Conservation (phyloP, 169 alveolate genomes). For the Babesia bigemina region DNA sequence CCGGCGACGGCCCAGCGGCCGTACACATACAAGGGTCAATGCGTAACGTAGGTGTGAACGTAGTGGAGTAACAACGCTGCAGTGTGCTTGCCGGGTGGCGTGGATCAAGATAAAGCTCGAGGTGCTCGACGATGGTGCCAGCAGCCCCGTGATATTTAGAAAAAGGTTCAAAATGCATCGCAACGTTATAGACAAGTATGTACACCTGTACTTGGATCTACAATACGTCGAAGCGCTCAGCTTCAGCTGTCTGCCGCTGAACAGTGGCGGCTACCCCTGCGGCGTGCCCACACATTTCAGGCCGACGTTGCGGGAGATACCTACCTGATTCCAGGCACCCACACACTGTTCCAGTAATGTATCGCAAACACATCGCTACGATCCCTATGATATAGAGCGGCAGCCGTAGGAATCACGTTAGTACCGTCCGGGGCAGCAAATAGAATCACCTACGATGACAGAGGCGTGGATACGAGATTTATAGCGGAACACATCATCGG, state of each 20-base stretch:
- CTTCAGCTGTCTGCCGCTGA: constrained; percentile 32
- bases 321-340: neutral
- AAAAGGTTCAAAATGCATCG: constrained; percentile 8
- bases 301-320: constrained; percentile 10
- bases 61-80: neutral
- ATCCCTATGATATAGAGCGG: no score
- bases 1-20: constrained; percentile 29
- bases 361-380: constrained; percentile 5
- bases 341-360: neutral
- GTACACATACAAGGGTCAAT: constrained; percentile 35
- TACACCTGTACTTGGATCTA: constrained; percentile 3
- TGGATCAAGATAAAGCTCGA: constrained; percentile 22
- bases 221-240: constrained; percentile 6
- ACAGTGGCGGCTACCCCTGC: constrained; percentile 15
- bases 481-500: no score
- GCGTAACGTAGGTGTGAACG: constrained; percentile 12
- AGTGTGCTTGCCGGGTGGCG: constrained; percentile 8
- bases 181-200: constrained; percentile 18
- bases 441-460: no score
- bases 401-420: no score
- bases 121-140: neutral
- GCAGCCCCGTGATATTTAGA: neutral
- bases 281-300: constrained; percentile 36
- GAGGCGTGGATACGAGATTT: no score
- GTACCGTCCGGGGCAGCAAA: no score